Conservation (phyloP, 1,284 basidiomycete genomes). For the Trametes versicolor region DNA sequence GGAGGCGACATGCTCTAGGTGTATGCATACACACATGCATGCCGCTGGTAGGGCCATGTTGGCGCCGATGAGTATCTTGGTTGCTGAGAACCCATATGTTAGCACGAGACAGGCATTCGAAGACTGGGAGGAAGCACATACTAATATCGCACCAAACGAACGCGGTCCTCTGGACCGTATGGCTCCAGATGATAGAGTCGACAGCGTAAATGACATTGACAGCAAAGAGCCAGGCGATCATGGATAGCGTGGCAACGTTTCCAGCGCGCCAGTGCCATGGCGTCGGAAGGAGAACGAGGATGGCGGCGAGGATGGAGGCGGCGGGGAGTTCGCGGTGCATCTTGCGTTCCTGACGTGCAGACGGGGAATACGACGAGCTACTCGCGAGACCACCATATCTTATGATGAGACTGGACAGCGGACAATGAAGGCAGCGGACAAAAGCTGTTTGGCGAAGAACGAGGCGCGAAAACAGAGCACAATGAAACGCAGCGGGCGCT, state of each 20-base stretch:
- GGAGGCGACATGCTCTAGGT: conserved; percentile 37
- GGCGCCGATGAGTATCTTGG: conserved; percentile 47
- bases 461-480: conserved; percentile 3
- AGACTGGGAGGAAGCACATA: conserved; percentile 37
- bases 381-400: conserved; percentile 1
- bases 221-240: conserved; percentile 52
- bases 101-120: too few relatives aligned
- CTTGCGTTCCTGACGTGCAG: background rate
- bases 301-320: conserved; percentile 31
- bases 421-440: background rate
- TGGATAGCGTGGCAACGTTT: conserved; percentile 52
- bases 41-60: conserved; percentile 49
- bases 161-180: conserved; percentile 42
- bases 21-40: conserved; percentile 44
- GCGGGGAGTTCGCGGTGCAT: conserved; percentile 15
- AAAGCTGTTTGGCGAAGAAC: conserved; percentile 5
- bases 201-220: conserved; percentile 49
- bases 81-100: conserved; percentile 39
- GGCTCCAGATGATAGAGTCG: conserved; percentile 53
- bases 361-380: background rate
- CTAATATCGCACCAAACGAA: conserved; percentile 60
- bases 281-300: conserved; percentile 41
- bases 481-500: background rate
- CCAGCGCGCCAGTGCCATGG: conserved; percentile 47
- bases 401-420: background rate